Percentiles rank a stretch among this genome's conserved stretches.
phyloP scores from a whole-genome alignment of 352 stramenopile genomes.

The Phytophthora foliorum region DNA sequence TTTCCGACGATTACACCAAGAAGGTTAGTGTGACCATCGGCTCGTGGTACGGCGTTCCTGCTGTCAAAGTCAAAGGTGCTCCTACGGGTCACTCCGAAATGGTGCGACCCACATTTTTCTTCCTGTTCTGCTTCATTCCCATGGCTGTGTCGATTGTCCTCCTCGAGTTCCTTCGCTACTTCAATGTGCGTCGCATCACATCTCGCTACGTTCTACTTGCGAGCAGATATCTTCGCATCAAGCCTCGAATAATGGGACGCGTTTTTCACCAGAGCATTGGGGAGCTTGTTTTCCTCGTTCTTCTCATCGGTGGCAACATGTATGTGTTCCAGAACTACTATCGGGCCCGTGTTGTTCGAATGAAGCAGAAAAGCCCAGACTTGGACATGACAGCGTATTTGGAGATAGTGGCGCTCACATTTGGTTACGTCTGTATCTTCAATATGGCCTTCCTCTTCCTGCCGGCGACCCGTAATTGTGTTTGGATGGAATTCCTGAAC shows the following conservation, averaged over 20 bases:
- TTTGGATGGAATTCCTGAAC: conserved; percentile 60
- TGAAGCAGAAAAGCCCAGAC: not conserved
- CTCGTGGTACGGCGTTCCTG: conserved; percentile 40
- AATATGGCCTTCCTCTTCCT: conserved; percentile 57
- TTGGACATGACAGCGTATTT: conserved; percentile 30
- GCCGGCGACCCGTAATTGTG: conserved; percentile 44
- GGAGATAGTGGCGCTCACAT: conserved; percentile 28
- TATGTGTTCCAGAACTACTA: conserved; percentile 37
- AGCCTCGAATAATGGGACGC: conserved; percentile 30
- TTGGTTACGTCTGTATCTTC: conserved; percentile 45
- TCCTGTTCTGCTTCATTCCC: conserved; percentile 48
- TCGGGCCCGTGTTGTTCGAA: not conserved
- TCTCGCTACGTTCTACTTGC: conserved; percentile 33
- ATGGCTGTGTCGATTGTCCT: conserved; percentile 45
- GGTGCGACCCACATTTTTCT: conserved; percentile 56
- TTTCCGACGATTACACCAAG: conserved; percentile 28
- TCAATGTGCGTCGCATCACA: conserved; percentile 42
- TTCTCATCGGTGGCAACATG: conserved; percentile 40
- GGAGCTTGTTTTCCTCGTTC: conserved; percentile 37
- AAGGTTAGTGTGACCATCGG: conserved; percentile 21
- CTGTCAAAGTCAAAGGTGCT: conserved; percentile 9
- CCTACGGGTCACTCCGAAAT: conserved; percentile 49
- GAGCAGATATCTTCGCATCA: conserved; percentile 48
- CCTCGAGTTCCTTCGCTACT: conserved; percentile 46
- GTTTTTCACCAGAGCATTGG: conserved; percentile 52